Base-by-base conservation (phyloP, 2,329 filamentous ascomycete species). In the Aspergillus phoenicis region DNA sequence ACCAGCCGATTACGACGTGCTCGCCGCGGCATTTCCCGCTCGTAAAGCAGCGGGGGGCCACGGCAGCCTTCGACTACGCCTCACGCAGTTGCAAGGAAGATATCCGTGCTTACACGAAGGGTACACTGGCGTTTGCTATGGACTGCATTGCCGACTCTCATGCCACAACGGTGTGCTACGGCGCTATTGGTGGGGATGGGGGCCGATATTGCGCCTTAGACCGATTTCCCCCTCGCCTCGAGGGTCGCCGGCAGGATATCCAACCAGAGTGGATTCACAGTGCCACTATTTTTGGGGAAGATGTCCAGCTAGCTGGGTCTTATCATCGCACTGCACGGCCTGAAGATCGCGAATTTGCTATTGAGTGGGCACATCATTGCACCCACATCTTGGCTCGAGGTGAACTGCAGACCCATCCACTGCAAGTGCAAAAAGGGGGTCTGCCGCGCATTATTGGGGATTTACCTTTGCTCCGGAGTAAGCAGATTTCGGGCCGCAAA, bases 41-140 rank as follows among this genome's bases (percentile, higher is more conserved):
- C 7, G 43, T 62, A 5, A 13, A 22, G 26, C n/a, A 5, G 3
- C 36, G 28, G 6, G 56, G 60, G 20, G 49, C 60, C n/a, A 22
- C 22, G 11, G 55, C 41, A 3, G 43, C 24, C 2, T 62, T 58
- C 43, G 56, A 62, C 43, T 62, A 62, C 28, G 22, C 20, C 36
- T 28, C 24, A 20, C 51, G 56, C 3, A 39, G 24, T 15, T 62
- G 60, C 26, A 33, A 10, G 13, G 28, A 22, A 11, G 26, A 56
- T 3, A 62, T 59, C 24, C 41, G 28, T 1, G 36, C 41, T 13
- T 59, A 45, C 38, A 45, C 55, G 2, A 8, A 33, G 13, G 39
- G 45, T 26, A 10, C 8, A 1, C 28, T 62, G 5, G 17, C n/a
- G 10, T 39, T 39, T 17, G 43, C 41, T 2, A 28, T 58, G 11